phyloP scores from a whole-genome alignment of 2,329 filamentous ascomycete genomes.

The Hypocreales sp. region DNA sequence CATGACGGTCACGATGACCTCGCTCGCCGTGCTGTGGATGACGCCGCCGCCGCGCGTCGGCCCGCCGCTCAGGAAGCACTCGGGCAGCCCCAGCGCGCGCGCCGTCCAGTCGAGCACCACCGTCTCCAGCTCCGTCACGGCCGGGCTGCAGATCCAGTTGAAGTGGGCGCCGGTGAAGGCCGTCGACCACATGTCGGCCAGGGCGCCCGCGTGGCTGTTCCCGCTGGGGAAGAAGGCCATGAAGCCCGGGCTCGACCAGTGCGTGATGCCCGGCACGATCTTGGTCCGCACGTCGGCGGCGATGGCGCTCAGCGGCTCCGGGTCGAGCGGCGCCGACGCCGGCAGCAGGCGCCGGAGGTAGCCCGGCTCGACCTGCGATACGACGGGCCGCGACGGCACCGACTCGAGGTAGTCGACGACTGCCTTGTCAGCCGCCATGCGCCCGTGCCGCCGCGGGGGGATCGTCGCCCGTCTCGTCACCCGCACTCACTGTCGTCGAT shows the following conservation, averaged over 20 bases:
- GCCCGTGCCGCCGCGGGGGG: background rate
- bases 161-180: conserved; percentile 84
- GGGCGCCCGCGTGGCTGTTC: conserved; percentile 67
- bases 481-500: conserved; percentile 62
- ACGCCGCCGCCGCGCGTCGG: conserved; percentile 68
- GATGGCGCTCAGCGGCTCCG: conserved; percentile 64
- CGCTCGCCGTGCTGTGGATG: conserved; percentile 84
- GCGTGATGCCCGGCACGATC: conserved; percentile 83
- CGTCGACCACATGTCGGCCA: conserved; percentile 84
- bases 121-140: conserved; percentile 85
- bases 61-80: conserved; percentile 57
- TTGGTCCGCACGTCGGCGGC: conserved; percentile 70
- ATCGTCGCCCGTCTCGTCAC: too few species aligned
- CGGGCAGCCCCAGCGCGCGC: conserved; percentile 56
- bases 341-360: conserved; percentile 76
- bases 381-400: conserved; percentile 52
- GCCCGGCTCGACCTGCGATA: conserved; percentile 67
- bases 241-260: conserved; percentile 91
- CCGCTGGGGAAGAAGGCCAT: conserved; percentile 89
- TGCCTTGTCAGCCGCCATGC: conserved; percentile 15
- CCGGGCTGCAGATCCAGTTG: conserved; percentile 93
- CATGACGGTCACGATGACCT: conserved; percentile 75
- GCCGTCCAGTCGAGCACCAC: conserved; percentile 87
- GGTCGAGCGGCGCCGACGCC: conserved; percentile 42
- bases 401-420: conserved; percentile 75